Conservation (phyloP, 2,329 filamentous ascomycete genomes). For the Ceratocystis smalleyi region DNA sequence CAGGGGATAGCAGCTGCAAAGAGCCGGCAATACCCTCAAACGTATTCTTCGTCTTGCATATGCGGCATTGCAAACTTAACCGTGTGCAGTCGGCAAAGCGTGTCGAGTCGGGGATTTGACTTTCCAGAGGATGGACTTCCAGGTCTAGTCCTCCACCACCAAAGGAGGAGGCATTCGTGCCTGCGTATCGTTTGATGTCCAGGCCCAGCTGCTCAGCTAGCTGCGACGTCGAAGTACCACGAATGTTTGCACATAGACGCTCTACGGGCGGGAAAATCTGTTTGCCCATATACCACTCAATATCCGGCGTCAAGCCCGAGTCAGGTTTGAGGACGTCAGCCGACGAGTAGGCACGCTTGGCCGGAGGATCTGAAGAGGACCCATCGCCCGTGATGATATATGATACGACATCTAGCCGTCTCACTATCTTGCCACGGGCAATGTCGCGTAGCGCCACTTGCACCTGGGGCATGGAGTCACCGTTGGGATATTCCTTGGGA, state of each 20-base stretch:
- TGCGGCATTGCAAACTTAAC: slow-evolving; percentile 63
- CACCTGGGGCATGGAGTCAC: slow-evolving; percentile 88
- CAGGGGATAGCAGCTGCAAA: slow-evolving; percentile 47
- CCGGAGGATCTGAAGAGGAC: slow-evolving; percentile 50
- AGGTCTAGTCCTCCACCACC: slow-evolving; percentile 28
- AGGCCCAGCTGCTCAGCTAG: slow-evolving; percentile 88
- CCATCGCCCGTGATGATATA: slow-evolving; percentile 75
- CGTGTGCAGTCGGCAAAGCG: slow-evolving; percentile 72
- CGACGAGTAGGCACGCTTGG: slow-evolving; percentile 78
- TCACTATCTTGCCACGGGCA: slow-evolving; percentile 69
- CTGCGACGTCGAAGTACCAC: slow-evolving; percentile 75
- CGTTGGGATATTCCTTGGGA: slow-evolving; percentile 86
- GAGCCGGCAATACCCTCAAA: slow-evolving; percentile 61
- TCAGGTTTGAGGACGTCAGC: slow-evolving; percentile 70
- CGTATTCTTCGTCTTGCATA: slow-evolving; percentile 53
- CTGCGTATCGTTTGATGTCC: slow-evolving; percentile 70
- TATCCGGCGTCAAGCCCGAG: slow-evolving; percentile 62
- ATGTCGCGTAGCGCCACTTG: slow-evolving; percentile 86
- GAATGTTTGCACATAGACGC: slow-evolving; percentile 89
- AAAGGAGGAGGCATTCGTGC: slow-evolving; percentile 28
- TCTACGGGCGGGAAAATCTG: slow-evolving; percentile 97
- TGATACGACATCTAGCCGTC: slow-evolving; percentile 88
- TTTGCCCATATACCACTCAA: slow-evolving; percentile 98
- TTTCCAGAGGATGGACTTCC: slow-evolving; percentile 82
- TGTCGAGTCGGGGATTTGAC: slow-evolving; percentile 79